Evolutionary conservation across 2,329 filamentous ascomycete species (phyloP), one percentile per base, ranked within the genome.

Genomic region (Aspergillus sp.): DNA sequence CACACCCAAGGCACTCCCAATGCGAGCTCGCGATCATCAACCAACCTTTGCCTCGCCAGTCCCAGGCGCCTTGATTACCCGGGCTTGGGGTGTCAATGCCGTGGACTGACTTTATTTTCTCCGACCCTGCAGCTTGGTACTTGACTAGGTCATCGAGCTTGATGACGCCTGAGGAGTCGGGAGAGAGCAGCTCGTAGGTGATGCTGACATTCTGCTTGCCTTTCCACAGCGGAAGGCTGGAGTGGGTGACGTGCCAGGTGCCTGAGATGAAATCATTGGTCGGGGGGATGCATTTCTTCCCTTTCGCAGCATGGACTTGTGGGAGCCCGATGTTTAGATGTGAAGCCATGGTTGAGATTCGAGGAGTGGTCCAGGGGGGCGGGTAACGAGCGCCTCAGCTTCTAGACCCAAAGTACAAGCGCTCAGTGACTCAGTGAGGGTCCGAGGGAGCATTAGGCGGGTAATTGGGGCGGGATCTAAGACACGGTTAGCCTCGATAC

Each of bases 241-340:
- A 58, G 46, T 58, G 56, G 4, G 56, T 58, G 34, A 56, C 56
- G 41, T 56, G 52, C 56, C 56, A 56, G 34, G 56, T 58, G 8
- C 56, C 51, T 33, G 51, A 30, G 34, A 58, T 45, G 12, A 58
- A 58, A 42, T 47, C 51, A 47, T 56, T 56, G 40, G 41, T 44
- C 8, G 56, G 56, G 3, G 47, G 56, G 4, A 51, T 48, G 15
- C 51, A 55, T 19, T 58, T 56, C 3, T 44, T 44, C 30, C 56
- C 51, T 8, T 54, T 47, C 33, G 9, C 34, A 2, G 56, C 51
- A 39, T 58, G 37, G 22, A 54, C 45, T 40, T 49, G 47, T 3
- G 56, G 56, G 7, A 54, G 50, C 15, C 56, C 50, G 51, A 54
- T 40, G 39, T 37, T 34, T 22, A 39, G 20, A n/a, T 33, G 24